Evolutionary conservation across 2,329 filamentous ascomycete genomes (phyloP).

Genomic region (Sclerotinia sclerotiorum): DNA sequence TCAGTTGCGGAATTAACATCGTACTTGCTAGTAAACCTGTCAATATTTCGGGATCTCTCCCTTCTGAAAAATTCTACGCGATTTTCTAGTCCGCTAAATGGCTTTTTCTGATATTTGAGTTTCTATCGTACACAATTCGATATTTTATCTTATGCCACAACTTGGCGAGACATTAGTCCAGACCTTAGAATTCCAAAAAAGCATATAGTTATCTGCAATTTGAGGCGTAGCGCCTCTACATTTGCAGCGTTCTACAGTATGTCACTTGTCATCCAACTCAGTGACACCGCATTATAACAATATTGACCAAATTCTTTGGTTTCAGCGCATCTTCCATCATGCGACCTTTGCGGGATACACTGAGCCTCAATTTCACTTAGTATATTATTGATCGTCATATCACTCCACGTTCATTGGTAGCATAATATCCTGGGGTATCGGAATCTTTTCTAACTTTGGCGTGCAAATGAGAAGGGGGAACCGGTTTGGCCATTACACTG

Average conservation of each 20-base stretch:
- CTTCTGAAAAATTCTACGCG: not conserved
- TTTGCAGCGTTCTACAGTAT: not conserved
- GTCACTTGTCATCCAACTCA: not conserved
- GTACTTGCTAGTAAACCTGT: not conserved
- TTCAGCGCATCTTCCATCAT: not conserved
- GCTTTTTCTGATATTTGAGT: not conserved
- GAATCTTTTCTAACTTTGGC: not conserved
- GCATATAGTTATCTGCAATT: not conserved
- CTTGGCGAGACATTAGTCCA: not conserved
- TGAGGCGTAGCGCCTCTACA: not conserved
- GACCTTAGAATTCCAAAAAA: not conserved
- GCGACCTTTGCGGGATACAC: not conserved
- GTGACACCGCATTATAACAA: not conserved
- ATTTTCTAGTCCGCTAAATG: not conserved
- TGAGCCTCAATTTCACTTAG: not conserved
- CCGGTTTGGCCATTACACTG: not conserved
- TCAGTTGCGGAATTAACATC: not conserved
- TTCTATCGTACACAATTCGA: not conserved
- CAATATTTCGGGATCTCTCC: not conserved
- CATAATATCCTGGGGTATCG: not conserved
- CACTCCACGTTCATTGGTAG: not conserved
- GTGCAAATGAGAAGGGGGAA: not conserved
- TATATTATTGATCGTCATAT: not conserved
- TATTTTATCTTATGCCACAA: not conserved
- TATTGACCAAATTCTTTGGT: not conserved